These are phyloP conservation scores for Lenwebbia sp. DNA, from an alignment of 345 rosid species.

Conservation along the genomic window DNA sequence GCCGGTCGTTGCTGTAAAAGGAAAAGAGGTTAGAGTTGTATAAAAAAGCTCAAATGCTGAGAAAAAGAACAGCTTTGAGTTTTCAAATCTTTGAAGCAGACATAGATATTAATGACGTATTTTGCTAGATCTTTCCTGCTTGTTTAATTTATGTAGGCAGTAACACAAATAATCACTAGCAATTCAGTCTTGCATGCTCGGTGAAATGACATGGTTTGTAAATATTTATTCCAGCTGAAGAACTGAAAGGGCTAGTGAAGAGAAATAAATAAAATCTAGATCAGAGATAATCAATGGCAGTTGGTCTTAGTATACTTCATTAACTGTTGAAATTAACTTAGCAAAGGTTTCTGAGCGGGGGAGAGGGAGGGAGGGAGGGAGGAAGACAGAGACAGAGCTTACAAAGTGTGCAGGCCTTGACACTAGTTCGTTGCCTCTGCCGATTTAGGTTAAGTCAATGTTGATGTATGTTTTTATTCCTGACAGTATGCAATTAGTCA, in stretches of 20 bases:
- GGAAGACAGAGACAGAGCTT: background rate
- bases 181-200: background rate
- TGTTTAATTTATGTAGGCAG: background rate
- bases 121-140: background rate
- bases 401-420: background rate
- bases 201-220: background rate
- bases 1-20: background rate
- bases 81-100: background rate
- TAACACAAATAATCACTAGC: background rate
- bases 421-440: background rate
- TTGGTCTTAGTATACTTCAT: background rate
- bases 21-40: background rate
- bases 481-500: conserved; percentile 91
- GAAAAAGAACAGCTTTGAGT: background rate
- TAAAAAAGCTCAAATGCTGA: background rate
- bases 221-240: background rate
- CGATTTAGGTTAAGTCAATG: background rate
- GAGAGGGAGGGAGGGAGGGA: background rate
- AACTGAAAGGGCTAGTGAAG: background rate
- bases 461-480: background rate
- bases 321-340: background rate
- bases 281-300: background rate
- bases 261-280: background rate
- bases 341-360: background rate
- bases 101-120: background rate